Base-by-base conservation (phyloP, 768 basidiomycete species). In the Boletus insuetus region DNA sequence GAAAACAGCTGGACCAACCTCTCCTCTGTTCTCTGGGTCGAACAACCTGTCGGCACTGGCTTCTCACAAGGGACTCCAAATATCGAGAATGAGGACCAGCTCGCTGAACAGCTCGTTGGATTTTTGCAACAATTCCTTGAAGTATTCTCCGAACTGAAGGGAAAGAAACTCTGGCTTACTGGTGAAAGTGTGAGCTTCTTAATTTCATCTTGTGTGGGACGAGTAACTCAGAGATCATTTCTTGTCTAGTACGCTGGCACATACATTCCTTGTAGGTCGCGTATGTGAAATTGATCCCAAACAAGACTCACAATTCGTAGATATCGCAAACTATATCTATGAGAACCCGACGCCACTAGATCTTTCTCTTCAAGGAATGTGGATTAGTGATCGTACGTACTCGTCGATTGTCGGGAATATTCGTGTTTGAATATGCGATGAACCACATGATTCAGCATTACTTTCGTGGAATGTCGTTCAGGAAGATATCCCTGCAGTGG, bases 11-110 rank as follows among this genome's bases (percentile, higher is more conserved):
- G 89, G 89, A 90, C 89, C 0, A 91, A 90, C 62, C 75, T 91
- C 9, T 87, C 87, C 3, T 88, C 84, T 51, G 70, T 89, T 8
- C 71, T 90, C 17, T 91, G 80, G 76, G 81, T 91, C 12, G 89
- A 91, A 58, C 89, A 90, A 59, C 89, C 89, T 4, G 83, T 91
- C 31, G 89, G 89, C 6, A 90, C 88, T 6, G 89, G 89, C 0
- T 91, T 84, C 67, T 86, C 86, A 3, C 85, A 86, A 56, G 89
- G 89, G 17, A 74, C 57, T 14, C 87, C 89, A 1, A 81, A 84
- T 54, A 83, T 84, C 38, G 69, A 75, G 67, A 79, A 80, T 20
- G 80, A 89, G 59, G 58, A 80, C 47, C 77, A 85, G 44, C 73
- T 89, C 0, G 84, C 84, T 8, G 81, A 70, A 10, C 79, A 82